Evolutionary conservation across 495 filamentous ascomycete species (phyloP), one percentile per base, ranked within the genome.

Genomic region (Penicillium canariense): DNA sequence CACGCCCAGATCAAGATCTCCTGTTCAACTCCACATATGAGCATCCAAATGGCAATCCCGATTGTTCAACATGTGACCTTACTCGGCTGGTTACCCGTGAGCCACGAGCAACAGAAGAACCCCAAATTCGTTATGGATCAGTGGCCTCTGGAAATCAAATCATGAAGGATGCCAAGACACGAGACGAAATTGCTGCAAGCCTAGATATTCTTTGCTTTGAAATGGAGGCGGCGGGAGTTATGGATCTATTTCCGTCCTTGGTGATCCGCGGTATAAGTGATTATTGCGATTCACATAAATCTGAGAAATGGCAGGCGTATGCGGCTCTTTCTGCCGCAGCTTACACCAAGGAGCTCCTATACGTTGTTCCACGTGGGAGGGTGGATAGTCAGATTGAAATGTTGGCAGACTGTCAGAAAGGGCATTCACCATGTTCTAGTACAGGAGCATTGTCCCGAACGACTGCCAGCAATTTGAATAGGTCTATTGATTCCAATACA

Each of bases 91-190:
- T 62, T 5, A n/a, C 12, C 7, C 60, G 67, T 9, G 2, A 7
- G 2, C 9, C 44, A 26, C 50, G 65, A 38, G 27, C 20, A 4
- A 23, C 30, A 20, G 14, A 50, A 17, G 48, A 53, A 9, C 56
- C 63, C 32, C 26, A 35, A 1, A 52, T 69, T 17, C 65, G 72
- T 38, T 74, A 71, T 48, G 71, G 73, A 17, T 58, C 67, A 23
- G 71, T 76, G 59, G 71, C 68, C 31, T 74, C 68, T 31, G 70
- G 60, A 9, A 69, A 74, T 51, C 54, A 63, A 45, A 65, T 76
- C 18, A 67, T 74, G 60, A 71, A 68, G 40, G 36, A 69, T 60
- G 63, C 57, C 12, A 48, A 11, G 4, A 55, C 39, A 11, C 55
- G 72, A 56, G 72, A 76, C 20, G 39, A 15, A 20, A 23, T 42